Evolutionary conservation across 2,329 filamentous ascomycete species (phyloP), one percentile per base, ranked within the genome.

Genomic region (Aureobasidium vineae): DNA sequence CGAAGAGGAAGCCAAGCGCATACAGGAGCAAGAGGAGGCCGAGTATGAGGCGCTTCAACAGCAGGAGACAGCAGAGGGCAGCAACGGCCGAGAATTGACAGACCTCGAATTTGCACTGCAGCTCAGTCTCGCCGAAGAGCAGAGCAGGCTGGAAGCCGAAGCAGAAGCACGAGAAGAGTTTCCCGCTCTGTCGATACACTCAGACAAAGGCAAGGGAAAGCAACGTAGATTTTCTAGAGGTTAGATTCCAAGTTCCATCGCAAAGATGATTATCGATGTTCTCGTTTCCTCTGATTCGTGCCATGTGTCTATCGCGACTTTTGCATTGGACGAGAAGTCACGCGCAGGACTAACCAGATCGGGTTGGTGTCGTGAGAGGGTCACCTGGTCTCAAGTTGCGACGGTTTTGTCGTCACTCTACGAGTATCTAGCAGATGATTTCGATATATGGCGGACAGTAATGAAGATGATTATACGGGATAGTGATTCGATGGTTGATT

Each of bases 61-160:
- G 5, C 40, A 43, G 45, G 63, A 33, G 13, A 78, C 69, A 75
- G 78, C 73, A 70, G 77, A 74, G 31, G 69, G 71, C 26, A 75
- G 72, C 71, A 80, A 73, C 70, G 71, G 71, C 1, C 70, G 77
- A 45, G 84, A 86, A 71, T 76, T 84, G 69, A 80, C 82, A 52
- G 86, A 88, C 74, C 72, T 89, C 38, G 84, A 88, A 68, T 85
- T 86, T 72, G 86, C 86, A 0, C 76, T 88, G 68, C 85, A 86
- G 73, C 73, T 88, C 31, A 88, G 86, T 73, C 77, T 88, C 59
- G 85, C 81, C 0, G 86, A 88, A 71, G 82, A 86, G 70, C 78
- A 83, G 72, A 84, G 83, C 72, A 76, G 66, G 36, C 50, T 52
- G 8, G 59, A 63, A 36, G 69, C 63, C 15, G 65, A 69, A 45